Conservation (phyloP, 768 basidiomycete genomes). For the Boletus edulis region DNA sequence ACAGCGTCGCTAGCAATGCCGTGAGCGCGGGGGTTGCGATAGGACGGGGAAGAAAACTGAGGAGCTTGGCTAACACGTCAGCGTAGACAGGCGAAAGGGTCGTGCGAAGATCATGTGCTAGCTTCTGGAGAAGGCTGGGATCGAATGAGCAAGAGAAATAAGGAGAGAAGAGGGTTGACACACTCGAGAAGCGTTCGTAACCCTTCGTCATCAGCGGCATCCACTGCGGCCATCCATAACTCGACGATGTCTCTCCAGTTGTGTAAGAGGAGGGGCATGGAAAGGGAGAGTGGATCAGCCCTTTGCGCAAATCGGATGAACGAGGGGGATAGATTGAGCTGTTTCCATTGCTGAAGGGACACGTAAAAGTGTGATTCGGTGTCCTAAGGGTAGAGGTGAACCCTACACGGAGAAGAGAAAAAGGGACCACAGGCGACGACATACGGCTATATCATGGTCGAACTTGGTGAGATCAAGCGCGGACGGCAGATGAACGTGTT, state of each 20-base stretch:
- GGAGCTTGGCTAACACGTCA: slow-evolving; percentile 51
- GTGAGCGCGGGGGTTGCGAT: slow-evolving; percentile 63
- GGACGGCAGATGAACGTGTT: slow-evolving; percentile 71
- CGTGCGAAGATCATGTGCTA: slow-evolving; percentile 77
- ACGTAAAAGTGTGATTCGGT: slow-evolving; percentile 77
- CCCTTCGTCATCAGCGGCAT: slow-evolving; percentile 67
- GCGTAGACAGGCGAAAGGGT: slow-evolving; percentile 65
- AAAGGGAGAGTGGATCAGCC: slow-evolving; percentile 60
- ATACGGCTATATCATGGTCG: slow-evolving; percentile 58
- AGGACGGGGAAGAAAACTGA: slow-evolving; percentile 54
- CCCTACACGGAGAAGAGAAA: background rate
- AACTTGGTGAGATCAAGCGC: slow-evolving; percentile 53
- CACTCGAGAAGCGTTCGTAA: slow-evolving; percentile 75
- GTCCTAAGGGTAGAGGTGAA: slow-evolving; percentile 45
- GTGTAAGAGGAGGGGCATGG: slow-evolving; percentile 78
- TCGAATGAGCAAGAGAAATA: slow-evolving; percentile 9
- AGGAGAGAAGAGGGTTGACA: slow-evolving; percentile 21
- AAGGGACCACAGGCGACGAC: background rate
- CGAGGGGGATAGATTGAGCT: slow-evolving; percentile 74
- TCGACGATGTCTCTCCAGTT: slow-evolving; percentile 70
- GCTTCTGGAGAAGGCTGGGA: slow-evolving; percentile 69
- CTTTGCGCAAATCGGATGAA: slow-evolving; percentile 70
- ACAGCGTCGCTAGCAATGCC: slow-evolving; percentile 63
- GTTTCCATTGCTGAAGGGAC: slow-evolving; percentile 70
- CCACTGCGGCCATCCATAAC: slow-evolving; percentile 60